A percentile compares a stretch with the other conserved stretches of the same genome.
phyloP scores from a whole-genome alignment of 352 stramenopile species.

The Globisporangium solare region DNA sequence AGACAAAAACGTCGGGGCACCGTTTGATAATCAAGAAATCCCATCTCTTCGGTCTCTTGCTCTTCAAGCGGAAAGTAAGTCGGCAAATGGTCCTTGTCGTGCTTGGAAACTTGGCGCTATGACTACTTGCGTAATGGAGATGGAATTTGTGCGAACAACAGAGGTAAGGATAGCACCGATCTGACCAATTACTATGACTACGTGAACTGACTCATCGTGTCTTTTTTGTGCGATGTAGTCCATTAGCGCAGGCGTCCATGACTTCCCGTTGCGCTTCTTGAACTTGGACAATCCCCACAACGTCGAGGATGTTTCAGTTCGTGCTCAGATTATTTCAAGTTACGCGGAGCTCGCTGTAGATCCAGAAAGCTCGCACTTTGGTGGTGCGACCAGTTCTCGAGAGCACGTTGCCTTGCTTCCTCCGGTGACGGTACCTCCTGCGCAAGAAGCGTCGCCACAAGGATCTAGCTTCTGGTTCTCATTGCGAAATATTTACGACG shows the following conservation, averaged over 20 bases:
- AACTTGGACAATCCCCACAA: conserved; percentile 85
- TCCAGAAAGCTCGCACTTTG: conserved; percentile 59
- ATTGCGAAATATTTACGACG: conserved; percentile 82
- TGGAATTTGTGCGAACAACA: conserved; percentile 61
- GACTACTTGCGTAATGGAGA: conserved; percentile 44
- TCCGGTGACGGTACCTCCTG: conserved; percentile 64
- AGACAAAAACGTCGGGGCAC: conserved; percentile 6
- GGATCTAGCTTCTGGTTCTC: conserved; percentile 82
- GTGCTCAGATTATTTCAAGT: conserved; percentile 77
- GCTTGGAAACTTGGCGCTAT: conserved; percentile 52
- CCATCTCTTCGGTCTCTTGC: conserved; percentile 43
- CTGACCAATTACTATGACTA: background rate
- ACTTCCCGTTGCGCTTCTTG: conserved; percentile 59
- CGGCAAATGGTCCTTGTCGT: conserved; percentile 14
- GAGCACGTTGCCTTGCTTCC: conserved; percentile 66
- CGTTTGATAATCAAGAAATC: background rate
- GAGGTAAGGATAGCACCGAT: conserved; percentile 35
- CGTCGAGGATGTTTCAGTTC: conserved; percentile 52
- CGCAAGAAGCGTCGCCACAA: conserved; percentile 39
- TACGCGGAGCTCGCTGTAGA: conserved; percentile 81
- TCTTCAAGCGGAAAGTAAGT: conserved; percentile 29
- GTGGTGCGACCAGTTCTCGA: conserved; percentile 13
- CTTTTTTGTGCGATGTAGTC: conserved; percentile 20
- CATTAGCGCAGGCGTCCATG: conserved; percentile 44
- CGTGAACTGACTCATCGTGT: conserved; percentile 2